Conservation (phyloP, 352 stramenopile genomes). For the Phytophthora multivora region DNA sequence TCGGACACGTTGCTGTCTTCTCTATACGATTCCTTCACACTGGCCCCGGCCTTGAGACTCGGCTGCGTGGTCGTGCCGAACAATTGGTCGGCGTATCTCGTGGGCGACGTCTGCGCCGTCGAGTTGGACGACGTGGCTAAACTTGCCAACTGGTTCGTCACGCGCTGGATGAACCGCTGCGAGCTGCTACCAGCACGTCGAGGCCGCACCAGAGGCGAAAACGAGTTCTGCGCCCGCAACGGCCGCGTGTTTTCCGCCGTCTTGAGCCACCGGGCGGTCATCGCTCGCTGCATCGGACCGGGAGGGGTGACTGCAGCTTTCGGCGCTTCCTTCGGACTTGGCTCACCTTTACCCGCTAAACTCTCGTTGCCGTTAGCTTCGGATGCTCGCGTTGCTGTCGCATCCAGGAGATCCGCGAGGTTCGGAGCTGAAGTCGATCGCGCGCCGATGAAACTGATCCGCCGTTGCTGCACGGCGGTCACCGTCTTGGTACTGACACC, state of each 20-base stretch:
- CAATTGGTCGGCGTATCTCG: constrained; percentile 32
- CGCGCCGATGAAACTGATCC: constrained; percentile 11
- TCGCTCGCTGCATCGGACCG: constrained; percentile 18
- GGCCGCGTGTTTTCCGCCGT: constrained; percentile 22
- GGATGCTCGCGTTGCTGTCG: neutral
- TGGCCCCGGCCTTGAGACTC: neutral
- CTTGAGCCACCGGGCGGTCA: constrained; percentile 27
- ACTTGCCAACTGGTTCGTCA: constrained; percentile 35
- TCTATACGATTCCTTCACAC: constrained; percentile 25
- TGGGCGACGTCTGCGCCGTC: constrained; percentile 19
- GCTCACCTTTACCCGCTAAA: neutral
- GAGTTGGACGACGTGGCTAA: constrained; percentile 18
- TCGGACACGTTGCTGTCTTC: constrained; percentile 35
- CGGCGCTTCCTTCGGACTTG: neutral
- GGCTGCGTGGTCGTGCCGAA: constrained; percentile 19
- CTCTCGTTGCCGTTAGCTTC: neutral
- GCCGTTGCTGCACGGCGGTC: constrained; percentile 15
- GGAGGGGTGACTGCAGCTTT: constrained; percentile 3
- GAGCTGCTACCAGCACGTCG: constrained; percentile 19
- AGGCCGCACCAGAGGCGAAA: constrained; percentile 6
- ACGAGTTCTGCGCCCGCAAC: constrained; percentile 10
- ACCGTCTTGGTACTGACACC: neutral
- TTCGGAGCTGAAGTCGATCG: constrained; percentile 29
- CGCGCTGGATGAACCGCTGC: constrained; percentile 32
- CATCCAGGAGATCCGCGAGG: constrained; percentile 16